These are phyloP conservation scores for Sisymbrium altissimum DNA, from an alignment of 345 rosid genomes.

Conservation along the genomic window DNA sequence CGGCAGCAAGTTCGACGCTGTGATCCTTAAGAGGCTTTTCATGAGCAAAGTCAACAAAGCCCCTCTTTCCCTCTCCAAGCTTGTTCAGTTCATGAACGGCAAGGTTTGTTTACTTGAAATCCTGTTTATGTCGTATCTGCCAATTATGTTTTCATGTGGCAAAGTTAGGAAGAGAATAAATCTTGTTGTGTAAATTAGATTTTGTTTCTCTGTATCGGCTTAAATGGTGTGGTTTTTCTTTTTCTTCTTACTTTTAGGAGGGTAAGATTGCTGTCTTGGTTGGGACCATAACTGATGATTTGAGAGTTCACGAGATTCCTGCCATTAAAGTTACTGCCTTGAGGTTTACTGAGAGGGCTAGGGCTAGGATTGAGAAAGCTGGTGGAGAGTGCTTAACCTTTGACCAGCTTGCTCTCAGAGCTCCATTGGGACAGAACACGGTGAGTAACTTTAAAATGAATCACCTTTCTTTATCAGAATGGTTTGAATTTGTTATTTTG, in stretches of 20 bases:
- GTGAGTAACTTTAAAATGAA: conserved; percentile 31
- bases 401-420: conserved; percentile 86
- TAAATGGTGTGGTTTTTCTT: neutral
- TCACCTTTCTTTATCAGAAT: neutral
- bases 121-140: too few relatives aligned
- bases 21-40: conserved; percentile 84
- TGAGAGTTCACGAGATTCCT: conserved; percentile 78
- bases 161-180: neutral
- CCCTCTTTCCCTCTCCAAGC: conserved; percentile 80
- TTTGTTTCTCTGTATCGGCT: neutral
- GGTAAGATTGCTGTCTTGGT: conserved; percentile 75
- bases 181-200: neutral
- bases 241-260: conserved; percentile 39
- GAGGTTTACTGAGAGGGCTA: conserved; percentile 84
- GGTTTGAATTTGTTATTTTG: neutral
- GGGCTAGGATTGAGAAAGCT: conserved; percentile 94
- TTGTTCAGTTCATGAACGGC: conserved; percentile 52
- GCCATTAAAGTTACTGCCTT: conserved; percentile 74
- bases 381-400: conserved; percentile 95
- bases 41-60: conserved; percentile 95
- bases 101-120: conserved; percentile 45
- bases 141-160: too few relatives aligned
- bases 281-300: conserved; percentile 82
- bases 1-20: conserved; percentile 86
- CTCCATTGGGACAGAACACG: conserved; percentile 94